phyloP scores from a whole-genome alignment of 305 asterid species.

The Fraxinus sp. region DNA sequence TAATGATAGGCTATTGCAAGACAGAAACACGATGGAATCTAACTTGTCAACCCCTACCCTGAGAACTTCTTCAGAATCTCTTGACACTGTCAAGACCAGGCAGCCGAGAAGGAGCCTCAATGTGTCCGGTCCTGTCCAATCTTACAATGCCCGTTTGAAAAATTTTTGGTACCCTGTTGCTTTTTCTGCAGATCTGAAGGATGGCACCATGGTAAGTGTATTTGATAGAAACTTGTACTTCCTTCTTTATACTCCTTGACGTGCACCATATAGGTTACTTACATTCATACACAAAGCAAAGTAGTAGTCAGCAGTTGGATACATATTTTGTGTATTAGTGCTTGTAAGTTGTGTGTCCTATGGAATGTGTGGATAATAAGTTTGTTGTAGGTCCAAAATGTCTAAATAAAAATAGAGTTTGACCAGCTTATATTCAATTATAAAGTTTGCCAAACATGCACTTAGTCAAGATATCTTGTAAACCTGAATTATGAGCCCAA shows the following conservation, averaged over 20 bases:
- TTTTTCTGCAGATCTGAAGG: conserved; percentile 70
- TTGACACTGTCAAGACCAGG: conserved; percentile 25
- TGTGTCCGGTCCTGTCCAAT: conserved; percentile 65
- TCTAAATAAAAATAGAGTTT: neutral
- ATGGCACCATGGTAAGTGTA: conserved; percentile 72
- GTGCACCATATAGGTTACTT: neutral
- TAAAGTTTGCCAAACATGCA: neutral
- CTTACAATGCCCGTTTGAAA: conserved; percentile 56
- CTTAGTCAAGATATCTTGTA: neutral
- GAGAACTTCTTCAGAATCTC: conserved; percentile 26
- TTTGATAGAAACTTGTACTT: neutral
- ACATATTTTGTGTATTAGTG: neutral
- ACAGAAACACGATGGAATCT: conserved; percentile 33
- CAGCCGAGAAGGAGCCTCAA: conserved; percentile 33
- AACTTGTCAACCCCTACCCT: conserved; percentile 22
- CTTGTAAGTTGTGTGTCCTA: neutral
- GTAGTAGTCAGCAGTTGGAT: neutral
- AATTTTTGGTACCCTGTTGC: conserved; percentile 92
- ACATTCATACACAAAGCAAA: neutral
- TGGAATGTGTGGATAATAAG: neutral
- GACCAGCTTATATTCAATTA: neutral
- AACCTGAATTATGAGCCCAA: neutral
- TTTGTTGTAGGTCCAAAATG: neutral
- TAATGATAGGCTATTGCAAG: conserved; percentile 50
- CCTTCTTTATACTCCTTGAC: neutral